These are phyloP conservation scores for Malassezia obtusa DNA, from an alignment of 1,284 basidiomycete genomes.

Conservation along the genomic window DNA sequence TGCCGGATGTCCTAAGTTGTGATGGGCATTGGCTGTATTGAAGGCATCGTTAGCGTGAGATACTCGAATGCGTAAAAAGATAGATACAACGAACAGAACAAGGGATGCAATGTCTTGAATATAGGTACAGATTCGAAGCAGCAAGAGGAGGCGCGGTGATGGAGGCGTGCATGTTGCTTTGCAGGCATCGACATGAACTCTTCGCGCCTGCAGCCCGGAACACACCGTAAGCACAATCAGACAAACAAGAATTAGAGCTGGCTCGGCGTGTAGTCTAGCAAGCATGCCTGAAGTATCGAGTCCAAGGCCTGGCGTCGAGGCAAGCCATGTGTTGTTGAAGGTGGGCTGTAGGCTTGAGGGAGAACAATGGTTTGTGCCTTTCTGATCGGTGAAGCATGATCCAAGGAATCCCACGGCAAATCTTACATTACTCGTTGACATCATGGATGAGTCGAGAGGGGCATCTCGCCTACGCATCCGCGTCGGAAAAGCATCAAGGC, in stretches of 20 bases:
- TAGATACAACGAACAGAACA: neutral
- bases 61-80: constrained; percentile 6
- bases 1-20: neutral
- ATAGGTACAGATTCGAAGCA: neutral
- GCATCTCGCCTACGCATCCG: neutral
- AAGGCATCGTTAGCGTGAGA: constrained; percentile 4
- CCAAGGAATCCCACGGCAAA: constrained; percentile 8
- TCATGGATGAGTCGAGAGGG: neutral
- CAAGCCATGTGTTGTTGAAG: constrained; percentile 1
- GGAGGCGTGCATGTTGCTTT: neutral
- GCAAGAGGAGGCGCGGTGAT: neutral
- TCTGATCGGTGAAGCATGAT: constrained; percentile 6
- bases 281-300: neutral
- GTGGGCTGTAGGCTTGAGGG: constrained; percentile 1
- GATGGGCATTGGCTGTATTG: constrained; percentile 1
- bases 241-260: neutral
- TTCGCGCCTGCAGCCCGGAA: constrained; percentile 2
- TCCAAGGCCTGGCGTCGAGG: neutral
- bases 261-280: neutral
- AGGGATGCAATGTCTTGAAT: constrained; percentile 4
- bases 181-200: constrained; percentile 1
- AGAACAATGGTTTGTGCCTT: neutral
- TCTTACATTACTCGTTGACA: neutral
- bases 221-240: neutral
- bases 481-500: no score